Evolutionary conservation across 2,329 filamentous ascomycete species (phyloP), one percentile per base, ranked within the genome.

Genomic region (Xylariaceae sp.): DNA sequence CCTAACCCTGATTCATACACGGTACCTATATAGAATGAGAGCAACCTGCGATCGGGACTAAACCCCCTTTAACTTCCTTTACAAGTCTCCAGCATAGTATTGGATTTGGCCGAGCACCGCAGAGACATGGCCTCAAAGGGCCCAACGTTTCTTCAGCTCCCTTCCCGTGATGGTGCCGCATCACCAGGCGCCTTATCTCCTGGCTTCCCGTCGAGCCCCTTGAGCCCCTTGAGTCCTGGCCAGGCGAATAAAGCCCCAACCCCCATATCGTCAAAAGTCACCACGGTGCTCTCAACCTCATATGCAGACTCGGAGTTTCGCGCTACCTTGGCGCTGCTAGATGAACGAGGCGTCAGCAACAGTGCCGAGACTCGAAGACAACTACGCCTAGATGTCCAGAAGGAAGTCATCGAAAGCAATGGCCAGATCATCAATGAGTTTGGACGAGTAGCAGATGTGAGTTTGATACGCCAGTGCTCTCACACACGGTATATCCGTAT

Each of bases 241-340:
- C 61, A 68, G 1, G 62, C 69, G 30, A 68, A 70, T 47, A 80
- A 72, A 58, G 66, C 75, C 26, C 65, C 75, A 11, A 89, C 83
- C 70, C 87, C 90, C 6, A 76, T 97, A 34, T 85, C 89, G 6
- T 87, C 86, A 57, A 90, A 94, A 67, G 82, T 96, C 63, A 88
- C 89, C 29, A 86, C 83, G 58, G 87, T 97, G 41, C 81, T 97
- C 47, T 96, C 94, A 3, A 86, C 90, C 2, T 96, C 92, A 0
- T 96, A 96, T 72, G 88, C 91, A 5, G 94, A 97, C 71, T 80
- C 89, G 4, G 92, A 96, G 62, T 95, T 97, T 63, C 84, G 90
- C 61, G 89, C 95, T 75, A 86, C 91, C 11, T 74, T 99, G 32
- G 77, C 81, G 50, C 83, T 94, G 1, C 75, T 97, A 26, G 92